Evolutionary conservation across 768 basidiomycete genomes (phyloP).

Genomic region (Macrolepiota fuliginosa): DNA sequence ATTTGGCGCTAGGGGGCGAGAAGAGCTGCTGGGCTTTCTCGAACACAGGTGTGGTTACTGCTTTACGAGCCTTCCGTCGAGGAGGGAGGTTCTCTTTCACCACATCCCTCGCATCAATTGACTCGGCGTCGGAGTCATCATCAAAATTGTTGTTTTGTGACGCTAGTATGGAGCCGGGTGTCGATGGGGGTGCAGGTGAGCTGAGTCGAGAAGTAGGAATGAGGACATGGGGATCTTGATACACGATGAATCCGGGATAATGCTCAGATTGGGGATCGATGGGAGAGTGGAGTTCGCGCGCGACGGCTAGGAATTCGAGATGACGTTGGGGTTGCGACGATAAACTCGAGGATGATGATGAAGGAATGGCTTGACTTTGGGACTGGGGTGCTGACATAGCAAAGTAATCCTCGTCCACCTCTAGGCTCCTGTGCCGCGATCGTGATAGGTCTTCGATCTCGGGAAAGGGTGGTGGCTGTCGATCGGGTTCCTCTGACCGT

Average conservation of each 20-base stretch:
- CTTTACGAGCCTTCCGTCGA: slow-evolving; percentile 43
- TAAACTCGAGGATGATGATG: slow-evolving; percentile 17
- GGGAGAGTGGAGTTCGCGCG: slow-evolving; percentile 38
- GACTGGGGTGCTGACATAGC: slow-evolving; percentile 2
- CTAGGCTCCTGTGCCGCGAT: neutral
- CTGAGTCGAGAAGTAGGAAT: slow-evolving; percentile 8
- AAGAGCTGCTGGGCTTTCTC: slow-evolving; percentile 19
- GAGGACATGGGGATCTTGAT: slow-evolving; percentile 43
- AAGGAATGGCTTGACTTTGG: slow-evolving; percentile 14
- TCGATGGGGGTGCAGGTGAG: neutral
- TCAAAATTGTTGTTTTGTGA: neutral
- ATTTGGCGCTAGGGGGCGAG: slow-evolving; percentile 19
- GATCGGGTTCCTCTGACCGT: slow-evolving; percentile 15
- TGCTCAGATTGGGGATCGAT: slow-evolving; percentile 56
- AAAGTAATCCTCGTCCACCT: neutral
- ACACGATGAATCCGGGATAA: slow-evolving; percentile 65
- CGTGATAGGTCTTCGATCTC: slow-evolving; percentile 10
- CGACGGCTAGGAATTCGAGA: slow-evolving; percentile 23
- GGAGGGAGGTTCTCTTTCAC: slow-evolving; percentile 61
- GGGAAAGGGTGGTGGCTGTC: slow-evolving; percentile 17
- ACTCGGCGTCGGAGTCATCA: slow-evolving; percentile 10
- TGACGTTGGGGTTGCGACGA: slow-evolving; percentile 13
- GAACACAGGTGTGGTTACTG: slow-evolving; percentile 20
- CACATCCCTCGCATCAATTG: slow-evolving; percentile 30
- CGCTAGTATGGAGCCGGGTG: neutral